Evolutionary conservation across 116 monocot genomes (phyloP).

Genomic region (Cymodocea nodosa): DNA sequence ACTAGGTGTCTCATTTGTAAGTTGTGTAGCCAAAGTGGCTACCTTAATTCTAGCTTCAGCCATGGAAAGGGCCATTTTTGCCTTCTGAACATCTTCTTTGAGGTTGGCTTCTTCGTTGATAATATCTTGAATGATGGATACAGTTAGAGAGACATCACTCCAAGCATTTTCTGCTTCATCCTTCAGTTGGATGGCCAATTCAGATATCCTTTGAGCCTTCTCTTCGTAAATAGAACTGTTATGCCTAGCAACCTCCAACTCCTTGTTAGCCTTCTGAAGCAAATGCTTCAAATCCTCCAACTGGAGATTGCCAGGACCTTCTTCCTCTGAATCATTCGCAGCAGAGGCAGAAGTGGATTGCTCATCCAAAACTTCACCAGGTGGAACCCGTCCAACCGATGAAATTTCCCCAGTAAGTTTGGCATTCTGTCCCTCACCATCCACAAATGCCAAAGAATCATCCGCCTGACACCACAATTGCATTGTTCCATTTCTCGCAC

Average conservation of each 20-base stretch:
- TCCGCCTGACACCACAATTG: constrained; percentile 34
- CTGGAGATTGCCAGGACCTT: constrained; percentile 23
- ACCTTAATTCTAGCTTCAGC: constrained; percentile 75
- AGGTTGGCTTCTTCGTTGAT: constrained; percentile 52
- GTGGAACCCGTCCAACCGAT: constrained; percentile 8
- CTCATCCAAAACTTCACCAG: constrained; percentile 1
- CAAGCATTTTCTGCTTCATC: constrained; percentile 74
- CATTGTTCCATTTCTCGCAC: not conserved
- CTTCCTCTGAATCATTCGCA: constrained; percentile 17
- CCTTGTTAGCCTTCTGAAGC: constrained; percentile 59
- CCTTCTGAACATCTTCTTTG: constrained; percentile 82
- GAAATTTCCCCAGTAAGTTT: constrained; percentile 17
- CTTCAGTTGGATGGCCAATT: constrained; percentile 71
- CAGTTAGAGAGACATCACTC: constrained; percentile 39
- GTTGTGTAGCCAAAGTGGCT: constrained; percentile 32
- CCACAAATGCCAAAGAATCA: constrained; percentile 44
- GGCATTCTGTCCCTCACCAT: constrained; percentile 21
- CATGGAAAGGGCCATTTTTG: constrained; percentile 80
- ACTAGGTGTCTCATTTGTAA: constrained; percentile 17
- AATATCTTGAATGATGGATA: constrained; percentile 68
- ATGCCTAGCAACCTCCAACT: constrained; percentile 64
- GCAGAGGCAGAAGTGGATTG: constrained; percentile 11
- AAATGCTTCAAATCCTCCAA: constrained; percentile 48
- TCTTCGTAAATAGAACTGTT: constrained; percentile 92
- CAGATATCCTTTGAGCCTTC: constrained; percentile 80